Evolutionary conservation across 352 stramenopile genomes (phyloP).

Genomic region (Globisporangium camurandrum): DNA sequence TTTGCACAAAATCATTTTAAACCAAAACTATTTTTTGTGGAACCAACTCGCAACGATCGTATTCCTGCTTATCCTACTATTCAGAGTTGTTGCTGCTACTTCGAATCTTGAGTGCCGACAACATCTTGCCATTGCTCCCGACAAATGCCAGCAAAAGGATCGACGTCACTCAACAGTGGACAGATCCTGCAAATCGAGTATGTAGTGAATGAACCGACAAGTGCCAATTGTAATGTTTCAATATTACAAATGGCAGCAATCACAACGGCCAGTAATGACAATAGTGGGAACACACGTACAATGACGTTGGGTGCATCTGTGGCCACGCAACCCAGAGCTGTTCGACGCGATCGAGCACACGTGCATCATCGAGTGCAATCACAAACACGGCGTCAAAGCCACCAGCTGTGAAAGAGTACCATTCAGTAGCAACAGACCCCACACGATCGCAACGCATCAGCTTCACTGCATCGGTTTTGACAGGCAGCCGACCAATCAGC

Average conservation of each 20-base stretch:
- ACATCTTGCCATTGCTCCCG: too few relatives aligned
- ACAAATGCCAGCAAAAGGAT: conserved; percentile 5
- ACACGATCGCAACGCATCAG: background rate
- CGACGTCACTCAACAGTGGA: conserved; percentile 52
- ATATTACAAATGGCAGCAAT: background rate
- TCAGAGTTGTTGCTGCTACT: too few relatives aligned
- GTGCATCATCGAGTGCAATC: conserved; percentile 64
- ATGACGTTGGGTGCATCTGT: conserved; percentile 26
- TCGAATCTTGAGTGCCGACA: too few relatives aligned
- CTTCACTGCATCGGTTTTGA: background rate
- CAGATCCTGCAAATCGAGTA: conserved; percentile 38
- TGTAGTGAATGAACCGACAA: too few relatives aligned
- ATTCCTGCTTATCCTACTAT: too few relatives aligned
- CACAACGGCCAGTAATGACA: too few relatives aligned
- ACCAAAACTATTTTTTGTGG: too few relatives aligned
- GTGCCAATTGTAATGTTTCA: too few relatives aligned
- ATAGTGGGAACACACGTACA: conserved; percentile 24
- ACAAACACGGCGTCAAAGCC: conserved; percentile 96
- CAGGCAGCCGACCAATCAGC: background rate
- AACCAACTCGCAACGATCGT: too few relatives aligned
- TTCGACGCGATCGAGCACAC: conserved; percentile 50
- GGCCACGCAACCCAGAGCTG: conserved; percentile 69
- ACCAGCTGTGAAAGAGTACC: conserved; percentile 83
- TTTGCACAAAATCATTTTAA: too few relatives aligned
- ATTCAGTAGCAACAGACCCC: too few relatives aligned